Conservation (phyloP, 768 basidiomycete species). For the Lactarius sp. region DNA sequence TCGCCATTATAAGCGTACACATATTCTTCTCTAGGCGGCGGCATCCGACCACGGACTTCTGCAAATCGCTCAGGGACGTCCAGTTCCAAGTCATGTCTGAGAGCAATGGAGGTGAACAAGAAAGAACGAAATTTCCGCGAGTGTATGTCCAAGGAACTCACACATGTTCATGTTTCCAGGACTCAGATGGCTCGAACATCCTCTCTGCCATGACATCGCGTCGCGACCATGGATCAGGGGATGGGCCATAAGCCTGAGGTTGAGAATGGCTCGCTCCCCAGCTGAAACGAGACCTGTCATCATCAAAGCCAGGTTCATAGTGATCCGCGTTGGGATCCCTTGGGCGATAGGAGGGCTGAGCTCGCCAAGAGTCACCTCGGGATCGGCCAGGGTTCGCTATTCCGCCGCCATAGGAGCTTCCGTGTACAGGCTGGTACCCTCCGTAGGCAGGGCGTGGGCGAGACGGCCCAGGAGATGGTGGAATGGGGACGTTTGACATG, state of each 20-base stretch:
- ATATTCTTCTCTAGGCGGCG: constrained; percentile 30
- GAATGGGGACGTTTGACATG: constrained; percentile 34
- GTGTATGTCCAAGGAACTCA: constrained; percentile 4
- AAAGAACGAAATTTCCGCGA: background rate
- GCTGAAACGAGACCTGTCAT: constrained; percentile 12
- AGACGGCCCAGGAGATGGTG: constrained; percentile 47
- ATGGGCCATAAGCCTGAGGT: constrained; percentile 28
- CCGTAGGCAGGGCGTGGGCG: constrained; percentile 45
- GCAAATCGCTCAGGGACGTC: constrained; percentile 21
- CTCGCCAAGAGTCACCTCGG: constrained; percentile 32
- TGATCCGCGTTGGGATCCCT: constrained; percentile 28
- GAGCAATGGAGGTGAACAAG: constrained; percentile 14
- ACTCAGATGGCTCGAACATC: constrained; percentile 69
- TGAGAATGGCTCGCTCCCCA: constrained; percentile 20
- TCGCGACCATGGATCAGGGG: constrained; percentile 27
- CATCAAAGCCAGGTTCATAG: constrained; percentile 14
- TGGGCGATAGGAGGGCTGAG: constrained; percentile 43
- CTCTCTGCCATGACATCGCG: constrained; percentile 43
- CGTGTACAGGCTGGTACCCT: constrained; percentile 44
- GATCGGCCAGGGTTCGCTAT: constrained; percentile 40
- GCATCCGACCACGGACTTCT: constrained; percentile 18
- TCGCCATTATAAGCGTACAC: constrained; percentile 42
- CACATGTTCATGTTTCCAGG: constrained; percentile 40
- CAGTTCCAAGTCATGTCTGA: constrained; percentile 12
- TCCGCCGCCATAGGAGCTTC: constrained; percentile 37